A percentile compares a stretch with the other conserved stretches of the same genome.
phyloP scores from a whole-genome alignment of 768 basidiomycete genomes.

The Scleroderma citrinum region DNA sequence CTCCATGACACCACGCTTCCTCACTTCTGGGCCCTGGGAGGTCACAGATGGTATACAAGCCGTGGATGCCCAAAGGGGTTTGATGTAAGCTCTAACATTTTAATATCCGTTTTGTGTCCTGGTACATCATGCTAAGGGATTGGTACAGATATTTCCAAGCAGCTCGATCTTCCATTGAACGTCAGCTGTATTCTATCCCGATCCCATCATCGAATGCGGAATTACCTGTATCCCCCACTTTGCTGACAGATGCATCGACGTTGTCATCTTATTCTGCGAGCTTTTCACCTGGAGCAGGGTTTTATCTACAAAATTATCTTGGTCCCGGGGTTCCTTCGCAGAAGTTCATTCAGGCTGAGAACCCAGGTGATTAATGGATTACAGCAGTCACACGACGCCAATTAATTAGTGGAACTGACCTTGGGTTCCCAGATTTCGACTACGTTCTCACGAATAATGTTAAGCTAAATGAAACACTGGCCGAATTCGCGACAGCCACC shows the following conservation, averaged over 20 bases:
- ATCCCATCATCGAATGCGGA: slow-evolving; percentile 49
- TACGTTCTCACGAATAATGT: slow-evolving; percentile 70
- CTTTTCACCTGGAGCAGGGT: slow-evolving; percentile 85
- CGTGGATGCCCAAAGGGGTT: slow-evolving; percentile 58
- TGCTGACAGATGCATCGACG: slow-evolving; percentile 46
- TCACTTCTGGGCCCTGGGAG: slow-evolving; percentile 90
- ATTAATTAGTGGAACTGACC: slow-evolving; percentile 3
- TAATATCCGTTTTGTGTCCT: slow-evolving; percentile 25
- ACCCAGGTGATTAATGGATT: slow-evolving; percentile 32
- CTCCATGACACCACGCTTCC: slow-evolving; percentile 64
- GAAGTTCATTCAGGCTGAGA: slow-evolving; percentile 56
- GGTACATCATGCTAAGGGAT: slow-evolving; percentile 17
- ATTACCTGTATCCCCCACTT: slow-evolving; percentile 31
- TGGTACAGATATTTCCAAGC: slow-evolving; percentile 77
- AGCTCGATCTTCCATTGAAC: slow-evolving; percentile 75
- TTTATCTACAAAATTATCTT: slow-evolving; percentile 72
- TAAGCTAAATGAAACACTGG: slow-evolving; percentile 54
- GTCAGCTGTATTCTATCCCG: slow-evolving; percentile 76
- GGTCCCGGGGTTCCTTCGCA: slow-evolving; percentile 90
- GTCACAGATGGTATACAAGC: slow-evolving; percentile 69
- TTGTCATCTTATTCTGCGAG: slow-evolving; percentile 56
- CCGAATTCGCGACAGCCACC: slow-evolving; percentile 66
- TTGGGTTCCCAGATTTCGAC: slow-evolving; percentile 44
- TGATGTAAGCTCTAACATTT: slow-evolving; percentile 54
- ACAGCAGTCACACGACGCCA: background rate